Base-by-base conservation (phyloP, 768 basidiomycete species). In the Boletus rubescentipes region DNA sequence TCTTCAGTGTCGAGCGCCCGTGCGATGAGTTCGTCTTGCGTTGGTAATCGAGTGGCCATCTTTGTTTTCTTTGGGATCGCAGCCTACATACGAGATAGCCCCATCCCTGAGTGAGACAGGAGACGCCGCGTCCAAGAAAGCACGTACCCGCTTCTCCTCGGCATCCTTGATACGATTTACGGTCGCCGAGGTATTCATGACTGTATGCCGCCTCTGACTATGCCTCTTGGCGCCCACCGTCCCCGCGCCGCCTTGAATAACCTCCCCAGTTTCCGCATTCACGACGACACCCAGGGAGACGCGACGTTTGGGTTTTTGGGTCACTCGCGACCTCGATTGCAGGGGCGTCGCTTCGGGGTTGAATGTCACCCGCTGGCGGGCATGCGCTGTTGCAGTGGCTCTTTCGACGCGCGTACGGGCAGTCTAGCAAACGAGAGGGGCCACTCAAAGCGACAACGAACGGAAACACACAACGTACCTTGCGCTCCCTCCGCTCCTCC, bases 1-100 rank as follows among this genome's bases (percentile, higher is more conserved):
- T 93, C 92, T 68, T 94, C 93, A 48, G 85, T 91, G 61, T 93
- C 89, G 16, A 94, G 80, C 0, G 93, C 93, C 8, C 82, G 82
- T 2, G 83, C 84, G 52, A 95, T 87, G 9, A 94, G 79, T 61
- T 94, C 89, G n/a, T 82, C 87, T 63, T 95, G 93, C 0, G 91
- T 91, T 40, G 77, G 79, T 6, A 73, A 67, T 30, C 77, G 84
- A 21, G 72, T 76, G 49, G 75, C 76, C 3, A 70, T 67, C 63
- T 84, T 88, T 8, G 71, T 64, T 61, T 85, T 87, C 72, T 85
- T 90, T 2, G 86, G 82, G 10, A 74, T 58, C 0, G 84, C 75
- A 12, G 83, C 81, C 84, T 86, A 46, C 32, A 51, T 48, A 37
- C n/a, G 15, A 15, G 9, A 29, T 7, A 15, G 26, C 23, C 18